Percentiles rank a stretch among this genome's conserved stretches.
phyloP scores from a whole-genome alignment of 2,329 filamentous ascomycete genomes.

The Arachnomyces sp. region DNA sequence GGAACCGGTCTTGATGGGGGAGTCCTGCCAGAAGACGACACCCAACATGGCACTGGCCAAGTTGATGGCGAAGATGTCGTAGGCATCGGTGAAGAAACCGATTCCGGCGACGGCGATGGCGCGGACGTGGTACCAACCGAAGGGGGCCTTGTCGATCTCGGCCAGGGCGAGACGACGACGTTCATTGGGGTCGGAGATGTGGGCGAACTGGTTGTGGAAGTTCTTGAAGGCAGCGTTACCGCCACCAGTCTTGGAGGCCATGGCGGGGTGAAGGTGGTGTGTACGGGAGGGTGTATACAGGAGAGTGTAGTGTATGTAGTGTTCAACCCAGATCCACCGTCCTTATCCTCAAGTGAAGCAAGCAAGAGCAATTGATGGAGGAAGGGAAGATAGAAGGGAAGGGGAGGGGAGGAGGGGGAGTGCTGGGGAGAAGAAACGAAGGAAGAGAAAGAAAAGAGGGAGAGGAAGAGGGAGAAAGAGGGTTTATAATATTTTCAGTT shows the following conservation, averaged over 20 bases:
- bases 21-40: constrained; percentile 64
- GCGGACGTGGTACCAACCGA: constrained; percentile 15
- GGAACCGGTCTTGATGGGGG: constrained; percentile 34
- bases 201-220: constrained; percentile 65
- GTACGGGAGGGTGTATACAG: too few species aligned
- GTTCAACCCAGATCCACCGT: too few species aligned
- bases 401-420: too few species aligned
- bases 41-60: constrained; percentile 68
- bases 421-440: too few species aligned
- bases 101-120: constrained; percentile 9
- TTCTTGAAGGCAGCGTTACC: constrained; percentile 68
- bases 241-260: constrained; percentile 42
- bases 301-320: too few species aligned
- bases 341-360: too few species aligned
- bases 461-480: too few species aligned
- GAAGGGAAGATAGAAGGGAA: constrained; percentile 6
- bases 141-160: constrained; percentile 40
- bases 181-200: constrained; percentile 62
- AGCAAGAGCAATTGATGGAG: too few species aligned
- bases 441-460: too few species aligned
- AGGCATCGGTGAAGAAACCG: constrained; percentile 27
- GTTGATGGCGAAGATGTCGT: constrained; percentile 72
- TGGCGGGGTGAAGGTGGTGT: constrained; percentile 18
- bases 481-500: too few species aligned
- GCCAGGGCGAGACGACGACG: constrained; percentile 68